These are phyloP conservation scores for Arthrobotrys sphaeroides DNA, from an alignment of 2,329 filamentous ascomycete species.

Conservation along the genomic window DNA sequence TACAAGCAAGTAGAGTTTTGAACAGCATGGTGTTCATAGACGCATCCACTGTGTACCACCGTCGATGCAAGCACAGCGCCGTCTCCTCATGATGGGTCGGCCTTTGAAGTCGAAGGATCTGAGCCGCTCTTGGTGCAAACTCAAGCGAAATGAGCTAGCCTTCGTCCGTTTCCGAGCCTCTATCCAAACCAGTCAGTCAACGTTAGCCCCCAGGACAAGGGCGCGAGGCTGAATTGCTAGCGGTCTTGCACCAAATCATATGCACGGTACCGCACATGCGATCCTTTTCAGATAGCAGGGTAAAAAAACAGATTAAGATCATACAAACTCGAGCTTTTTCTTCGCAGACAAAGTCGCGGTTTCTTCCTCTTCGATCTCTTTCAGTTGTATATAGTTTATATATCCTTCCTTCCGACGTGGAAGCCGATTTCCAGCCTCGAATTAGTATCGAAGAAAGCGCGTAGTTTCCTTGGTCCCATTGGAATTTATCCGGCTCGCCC, in stretches of 20 bases:
- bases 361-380: background rate
- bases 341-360: conserved; percentile 17
- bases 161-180: conserved; percentile 23
- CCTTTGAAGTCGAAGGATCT: conserved; percentile 34
- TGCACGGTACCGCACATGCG: conserved; percentile 29
- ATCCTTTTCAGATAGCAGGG: conserved; percentile 37
- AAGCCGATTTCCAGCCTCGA: background rate
- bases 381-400: conserved; percentile 13
- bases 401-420: background rate
- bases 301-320: conserved; percentile 1
- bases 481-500: background rate
- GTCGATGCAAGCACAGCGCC: background rate
- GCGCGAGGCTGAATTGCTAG: conserved; percentile 45
- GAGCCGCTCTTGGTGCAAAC: conserved; percentile 17
- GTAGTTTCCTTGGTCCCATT: background rate
- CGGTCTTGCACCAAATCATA: background rate
- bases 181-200: no score
- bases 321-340: conserved; percentile 2
- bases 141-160: conserved; percentile 40
- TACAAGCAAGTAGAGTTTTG: background rate
- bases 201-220: conserved; percentile 18
- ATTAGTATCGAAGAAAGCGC: conserved; percentile 28
- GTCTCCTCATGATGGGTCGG: background rate
- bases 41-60: background rate
- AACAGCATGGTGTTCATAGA: background rate